Evolutionary conservation across 371 early-diverging fungal genomes (phyloP), one percentile per base, ranked within the genome.

Genomic region (Mucor irregularis): DNA sequence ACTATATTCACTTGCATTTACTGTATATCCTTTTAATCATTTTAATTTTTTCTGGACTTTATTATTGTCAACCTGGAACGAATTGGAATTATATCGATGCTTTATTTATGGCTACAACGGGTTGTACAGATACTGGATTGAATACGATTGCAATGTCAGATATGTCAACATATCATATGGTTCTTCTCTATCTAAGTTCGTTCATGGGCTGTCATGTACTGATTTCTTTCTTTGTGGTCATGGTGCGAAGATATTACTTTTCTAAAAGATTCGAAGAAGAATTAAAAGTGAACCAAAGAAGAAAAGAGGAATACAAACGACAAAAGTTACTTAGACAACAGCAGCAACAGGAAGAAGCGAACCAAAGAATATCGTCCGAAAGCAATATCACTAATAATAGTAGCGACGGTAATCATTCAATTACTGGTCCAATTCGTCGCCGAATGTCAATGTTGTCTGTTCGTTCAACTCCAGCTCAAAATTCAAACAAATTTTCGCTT

Each of bases 1-100:
- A 70, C 49, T 76, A 68, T 31, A 58, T 76, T 22, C 58, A 73
- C 19, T 34, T 73, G 0, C 76, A 76, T 58, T 73, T 70, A 47
- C 24, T 58, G 2, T 73, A 70, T 39, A 60, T 70, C 38, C 33
- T 53, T 6, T 7, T 40, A 0, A 5, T 73, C 2, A 49, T 33
- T 24, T 73, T 76, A 44, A 30, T 73, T 4, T 26, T 62, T 22
- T 64, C 71, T n/a, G 73, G 66, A 2, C 24, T 70, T 3, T 75
- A 49, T 40, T 75, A 69, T 26, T 64, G 58, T 28, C 49, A 76
- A 48, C 63, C 68, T 22, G 71, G 66, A 2, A 66, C 66, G 4
- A 25, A 58, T 16, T 70, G 70, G 70, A 42, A 39, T 8, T 76
- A 59, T 26, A 53, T 71, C 14, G 71, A 76, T 49, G 59, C 67